These are phyloP conservation scores for Spathaspora passalidarum DNA, from an alignment of 805 yeast species.

Conservation along the genomic window DNA sequence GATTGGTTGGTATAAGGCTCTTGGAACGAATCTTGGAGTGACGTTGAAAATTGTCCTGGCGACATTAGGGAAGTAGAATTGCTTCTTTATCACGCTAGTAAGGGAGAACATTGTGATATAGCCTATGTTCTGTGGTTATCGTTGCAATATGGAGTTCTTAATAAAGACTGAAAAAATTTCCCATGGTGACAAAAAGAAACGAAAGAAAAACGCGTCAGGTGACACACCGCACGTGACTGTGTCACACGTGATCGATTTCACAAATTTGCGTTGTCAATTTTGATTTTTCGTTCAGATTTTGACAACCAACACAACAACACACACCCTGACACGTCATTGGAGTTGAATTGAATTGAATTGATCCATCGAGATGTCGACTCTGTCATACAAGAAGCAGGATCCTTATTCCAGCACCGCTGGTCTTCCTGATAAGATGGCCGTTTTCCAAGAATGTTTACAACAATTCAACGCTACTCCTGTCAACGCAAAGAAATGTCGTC, in stretches of 20 bases:
- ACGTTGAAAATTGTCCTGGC: constrained; percentile 6
- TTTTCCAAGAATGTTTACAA: constrained; percentile 90
- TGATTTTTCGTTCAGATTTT: neutral
- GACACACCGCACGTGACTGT: neutral
- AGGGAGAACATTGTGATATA: constrained; percentile 17
- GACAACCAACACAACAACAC: constrained; percentile 2
- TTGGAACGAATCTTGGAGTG: constrained; percentile 12
- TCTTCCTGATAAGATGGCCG: constrained; percentile 92
- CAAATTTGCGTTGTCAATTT: neutral
- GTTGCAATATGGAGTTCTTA: neutral
- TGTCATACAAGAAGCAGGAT: constrained; percentile 79
- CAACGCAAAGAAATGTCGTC: constrained; percentile 82
- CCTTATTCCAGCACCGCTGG: constrained; percentile 54
- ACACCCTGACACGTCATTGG: neutral
- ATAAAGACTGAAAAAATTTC: neutral
- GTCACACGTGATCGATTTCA: neutral
- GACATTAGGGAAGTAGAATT: constrained; percentile 11
- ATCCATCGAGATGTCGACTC: constrained; percentile 75
- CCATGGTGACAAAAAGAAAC: neutral
- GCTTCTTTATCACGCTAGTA: constrained; percentile 16
- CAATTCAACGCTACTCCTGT: constrained; percentile 91
- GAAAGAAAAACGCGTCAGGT: neutral
- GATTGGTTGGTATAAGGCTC: constrained; percentile 13
- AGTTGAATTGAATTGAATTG: neutral
- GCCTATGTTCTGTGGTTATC: neutral